A percentile compares a stretch with the other conserved stretches of the same genome.
These are phyloP conservation scores for Agrostemma githago DNA, from an alignment of 148 eudicot genomes.

Conservation along the genomic window DNA sequence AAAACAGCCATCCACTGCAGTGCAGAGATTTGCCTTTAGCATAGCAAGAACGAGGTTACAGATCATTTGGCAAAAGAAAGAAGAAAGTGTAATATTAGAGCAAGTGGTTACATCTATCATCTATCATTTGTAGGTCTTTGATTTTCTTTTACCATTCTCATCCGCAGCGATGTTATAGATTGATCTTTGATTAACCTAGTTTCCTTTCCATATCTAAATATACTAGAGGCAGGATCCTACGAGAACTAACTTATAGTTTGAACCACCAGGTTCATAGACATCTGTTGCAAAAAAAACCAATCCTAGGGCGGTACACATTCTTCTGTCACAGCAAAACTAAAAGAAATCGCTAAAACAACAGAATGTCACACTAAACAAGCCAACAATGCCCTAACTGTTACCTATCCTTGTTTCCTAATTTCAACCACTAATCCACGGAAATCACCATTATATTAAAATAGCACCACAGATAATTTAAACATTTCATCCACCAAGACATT, in stretches of 20 bases:
- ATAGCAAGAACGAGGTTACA: neutral
- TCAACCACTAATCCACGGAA: neutral
- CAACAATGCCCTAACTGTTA: neutral
- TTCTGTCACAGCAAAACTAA: neutral
- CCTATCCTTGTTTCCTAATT: neutral
- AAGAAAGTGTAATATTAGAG: neutral
- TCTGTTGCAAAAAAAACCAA: too few species aligned
- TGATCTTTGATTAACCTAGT: too few species aligned
- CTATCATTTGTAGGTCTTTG: too few species aligned
- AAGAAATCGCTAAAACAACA: neutral
- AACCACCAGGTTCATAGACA: too few species aligned
- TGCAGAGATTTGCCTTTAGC: neutral
- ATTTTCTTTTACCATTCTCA: too few species aligned
- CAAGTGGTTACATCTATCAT: neutral
- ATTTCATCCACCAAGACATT: neutral
- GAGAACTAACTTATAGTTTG: too few species aligned
- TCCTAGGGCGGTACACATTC: neutral
- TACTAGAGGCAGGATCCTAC: too few species aligned
- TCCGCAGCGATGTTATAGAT: too few species aligned
- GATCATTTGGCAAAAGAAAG: neutral
- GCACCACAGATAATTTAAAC: neutral
- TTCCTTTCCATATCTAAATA: too few species aligned
- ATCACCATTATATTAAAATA: neutral
- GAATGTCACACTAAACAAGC: neutral
- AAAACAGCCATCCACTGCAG: slow-evolving; percentile 97